Conservation (phyloP, 805 yeast species). For the Candida cerambycidarum region DNA sequence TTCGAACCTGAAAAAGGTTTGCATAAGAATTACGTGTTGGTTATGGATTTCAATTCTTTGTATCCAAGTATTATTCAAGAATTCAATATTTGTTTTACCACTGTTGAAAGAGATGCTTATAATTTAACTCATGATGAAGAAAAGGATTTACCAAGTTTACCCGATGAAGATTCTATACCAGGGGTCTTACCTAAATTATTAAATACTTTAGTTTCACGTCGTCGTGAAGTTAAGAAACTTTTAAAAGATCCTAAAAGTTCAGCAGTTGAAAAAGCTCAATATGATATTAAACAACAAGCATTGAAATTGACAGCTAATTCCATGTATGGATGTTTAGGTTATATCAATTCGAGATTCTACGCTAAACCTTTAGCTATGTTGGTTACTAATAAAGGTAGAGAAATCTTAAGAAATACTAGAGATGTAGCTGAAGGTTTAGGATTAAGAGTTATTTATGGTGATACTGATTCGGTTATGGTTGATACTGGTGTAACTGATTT, state of each 20-base stretch:
- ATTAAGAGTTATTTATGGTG: constrained; percentile 91
- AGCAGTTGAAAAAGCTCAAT: constrained; percentile 69
- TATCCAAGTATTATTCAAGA: constrained; percentile 98
- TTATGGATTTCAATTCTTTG: constrained; percentile 97
- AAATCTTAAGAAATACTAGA: constrained; percentile 88
- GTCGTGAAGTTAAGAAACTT: constrained; percentile 86
- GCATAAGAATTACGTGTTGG: constrained; percentile 83
- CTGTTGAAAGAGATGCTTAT: constrained; percentile 69
- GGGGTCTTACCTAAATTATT: constrained; percentile 89
- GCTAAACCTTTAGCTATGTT: constrained; percentile 96
- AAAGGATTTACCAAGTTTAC: constrained; percentile 65
- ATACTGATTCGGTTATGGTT: constrained; percentile 98
- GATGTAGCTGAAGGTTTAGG: constrained; percentile 86
- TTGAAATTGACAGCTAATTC: constrained; percentile 96
- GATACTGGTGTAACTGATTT: constrained; percentile 76
- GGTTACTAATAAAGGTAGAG: constrained; percentile 94
- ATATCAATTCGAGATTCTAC: constrained; percentile 85
- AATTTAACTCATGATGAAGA: constrained; percentile 48
- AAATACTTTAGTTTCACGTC: constrained; percentile 81
- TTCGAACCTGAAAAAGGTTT: constrained; percentile 96
- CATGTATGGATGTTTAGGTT: constrained; percentile 99
- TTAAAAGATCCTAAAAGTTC: constrained; percentile 73
- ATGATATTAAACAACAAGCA: constrained; percentile 95
- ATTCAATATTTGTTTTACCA: constrained; percentile 94
- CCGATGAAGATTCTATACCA: constrained; percentile 53